Conservation (phyloP, 2,329 filamentous ascomycete species). For the Colletotrichum destructivum region DNA sequence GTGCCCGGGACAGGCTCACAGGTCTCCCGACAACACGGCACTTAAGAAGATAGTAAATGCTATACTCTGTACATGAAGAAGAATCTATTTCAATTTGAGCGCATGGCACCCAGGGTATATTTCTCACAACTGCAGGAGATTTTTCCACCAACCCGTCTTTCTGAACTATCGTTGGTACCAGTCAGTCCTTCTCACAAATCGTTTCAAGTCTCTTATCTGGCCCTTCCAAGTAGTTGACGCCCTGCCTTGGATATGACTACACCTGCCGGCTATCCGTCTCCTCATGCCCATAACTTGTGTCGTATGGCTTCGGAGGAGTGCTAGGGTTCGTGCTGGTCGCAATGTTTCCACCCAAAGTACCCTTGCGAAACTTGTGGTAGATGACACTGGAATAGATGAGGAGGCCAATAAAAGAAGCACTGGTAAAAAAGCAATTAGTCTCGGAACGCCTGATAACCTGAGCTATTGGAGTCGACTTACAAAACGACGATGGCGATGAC, state of each 20-base stretch:
- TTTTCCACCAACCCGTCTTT: neutral
- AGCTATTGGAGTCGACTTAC: conserved; percentile 43
- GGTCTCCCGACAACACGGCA: too few species aligned
- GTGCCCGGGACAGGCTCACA: too few species aligned
- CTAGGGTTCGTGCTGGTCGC: conserved; percentile 21
- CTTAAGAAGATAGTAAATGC: too few species aligned
- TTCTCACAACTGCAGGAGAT: too few species aligned
- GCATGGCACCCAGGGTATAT: too few species aligned
- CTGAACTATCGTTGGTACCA: too few species aligned
- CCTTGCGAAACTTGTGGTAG: conserved; percentile 47
- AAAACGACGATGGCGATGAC: conserved; percentile 47
- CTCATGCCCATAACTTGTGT: neutral
- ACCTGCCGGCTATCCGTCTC: conserved; percentile 22
- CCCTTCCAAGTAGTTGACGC: too few species aligned
- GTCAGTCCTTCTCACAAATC: too few species aligned
- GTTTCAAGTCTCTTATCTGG: too few species aligned
- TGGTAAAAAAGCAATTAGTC: conserved; percentile 24
- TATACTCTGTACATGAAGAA: too few species aligned
- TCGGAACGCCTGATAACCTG: neutral
- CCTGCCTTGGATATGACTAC: neutral
- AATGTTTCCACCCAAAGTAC: conserved; percentile 31
- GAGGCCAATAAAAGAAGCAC: conserved; percentile 52
- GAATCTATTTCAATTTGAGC: too few species aligned
- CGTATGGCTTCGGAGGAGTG: conserved; percentile 5
- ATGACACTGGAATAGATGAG: conserved; percentile 52